Evolutionary conservation across 2,329 filamentous ascomycete species (phyloP), one percentile per base, ranked within the genome.

Genomic region (Helotiales sp.): DNA sequence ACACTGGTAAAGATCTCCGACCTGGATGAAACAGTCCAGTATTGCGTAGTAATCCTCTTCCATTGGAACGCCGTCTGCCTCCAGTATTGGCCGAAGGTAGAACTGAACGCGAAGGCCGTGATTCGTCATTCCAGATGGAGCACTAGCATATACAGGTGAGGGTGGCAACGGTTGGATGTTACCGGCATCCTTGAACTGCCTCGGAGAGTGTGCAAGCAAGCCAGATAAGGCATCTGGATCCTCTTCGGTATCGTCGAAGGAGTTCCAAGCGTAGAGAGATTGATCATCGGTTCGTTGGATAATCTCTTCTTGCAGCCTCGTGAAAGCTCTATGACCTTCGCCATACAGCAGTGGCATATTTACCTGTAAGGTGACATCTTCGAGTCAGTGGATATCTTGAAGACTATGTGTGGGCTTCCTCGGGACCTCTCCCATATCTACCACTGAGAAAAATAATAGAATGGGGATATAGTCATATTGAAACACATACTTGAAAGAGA

Each of bases 401-500:
- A n/a, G n/a, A n/a, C n/a, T n/a, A n/a, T n/a, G n/a, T n/a, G n/a
- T n/a, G n/a, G n/a, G n/a, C n/a, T n/a, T n/a, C n/a, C n/a, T n/a
- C n/a, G n/a, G n/a, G n/a, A n/a, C n/a, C n/a, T n/a, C n/a, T n/a
- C n/a, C n/a, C n/a, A n/a, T n/a, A n/a, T n/a, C n/a, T n/a, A n/a
- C n/a, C n/a, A n/a, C n/a, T n/a, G n/a, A n/a, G n/a, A n/a, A n/a
- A n/a, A n/a, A n/a, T n/a, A n/a, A n/a, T n/a, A n/a, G n/a, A n/a
- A n/a, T n/a, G n/a, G n/a, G n/a, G n/a, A n/a, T n/a, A n/a, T n/a
- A n/a, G n/a, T n/a, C n/a, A n/a, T n/a, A n/a, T n/a, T n/a, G n/a
- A n/a, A n/a, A n/a, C n/a, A n/a, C n/a, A n/a, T n/a, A 79, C 69
- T 1, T 68, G 66, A 31, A 79, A 79, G 0, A 79, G 67, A 0